Base-by-base conservation (phyloP, 1,284 basidiomycete species). In the Phlebopus sp. region DNA sequence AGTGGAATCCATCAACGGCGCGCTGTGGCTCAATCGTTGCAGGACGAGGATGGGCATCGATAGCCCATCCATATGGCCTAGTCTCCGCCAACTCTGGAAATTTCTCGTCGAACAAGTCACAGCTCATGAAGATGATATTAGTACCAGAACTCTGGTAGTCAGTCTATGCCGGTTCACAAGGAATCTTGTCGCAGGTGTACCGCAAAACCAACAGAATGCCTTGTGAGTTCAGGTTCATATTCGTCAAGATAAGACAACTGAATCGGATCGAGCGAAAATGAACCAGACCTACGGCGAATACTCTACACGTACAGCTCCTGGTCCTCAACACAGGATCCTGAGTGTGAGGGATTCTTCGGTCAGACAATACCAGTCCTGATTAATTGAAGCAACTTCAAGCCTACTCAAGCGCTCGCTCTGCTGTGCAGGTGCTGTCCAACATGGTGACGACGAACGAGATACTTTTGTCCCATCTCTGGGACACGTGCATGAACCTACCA, bases 341-440 rank as follows among this genome's bases (percentile, higher is more conserved):
- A 72, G 52, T 74, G 87, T 86, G 53, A 60, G 75, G 84, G 50
- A 73, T 41, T 34, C 46, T 19, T 4, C 37, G 40, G 42, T 43
- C 42, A 54, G 29, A 17, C 14, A 34, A 13, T 3, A 32, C 5
- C 10, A 25, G 9, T 18, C 1, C 7, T 15, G 29, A 37, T 34
- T n/a, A 30, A 41, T 42, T 44, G 7, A 29, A 43, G 23, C 44
- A 30, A 32, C 43, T 37, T 34, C 38, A 55, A 90, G 88, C 77
- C 42, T 74, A 78, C 51, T 63, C 71, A 4, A 69, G 73, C 30
- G 79, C 82, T 3, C 74, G 84, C 23, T 73, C 86, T 53, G 69
- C 88, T 27, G 72, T 81, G 2, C 88, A 91, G 63, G 69, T 82
- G 4, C 69, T 91, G 32, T 85, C 87, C 21, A 91, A 91, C 62